Conservation (phyloP, 2,329 filamentous ascomycete species). For the Passalora sequoiae region DNA sequence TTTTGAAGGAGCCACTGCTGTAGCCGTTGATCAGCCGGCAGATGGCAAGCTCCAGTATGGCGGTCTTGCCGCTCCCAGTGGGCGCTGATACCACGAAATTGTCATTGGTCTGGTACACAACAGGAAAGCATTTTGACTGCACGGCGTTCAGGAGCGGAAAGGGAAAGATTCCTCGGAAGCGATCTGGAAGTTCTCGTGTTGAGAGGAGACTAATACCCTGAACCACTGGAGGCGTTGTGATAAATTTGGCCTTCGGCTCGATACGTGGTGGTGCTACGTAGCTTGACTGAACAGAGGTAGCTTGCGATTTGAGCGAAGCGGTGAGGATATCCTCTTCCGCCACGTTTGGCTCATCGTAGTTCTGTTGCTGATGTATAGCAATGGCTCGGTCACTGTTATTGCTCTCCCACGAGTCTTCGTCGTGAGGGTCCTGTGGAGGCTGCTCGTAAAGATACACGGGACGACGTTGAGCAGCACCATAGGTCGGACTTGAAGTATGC, state of each 20-base stretch:
- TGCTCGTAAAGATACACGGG: slow-evolving; percentile 1
- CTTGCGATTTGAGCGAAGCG: too few relatives aligned
- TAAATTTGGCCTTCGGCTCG: background rate
- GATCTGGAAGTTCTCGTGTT: slow-evolving; percentile 60
- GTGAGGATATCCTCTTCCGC: background rate
- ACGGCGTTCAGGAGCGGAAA: slow-evolving; percentile 75
- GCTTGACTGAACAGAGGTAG: too few relatives aligned
- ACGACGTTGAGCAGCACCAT: slow-evolving; percentile 32
- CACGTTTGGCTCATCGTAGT: background rate
- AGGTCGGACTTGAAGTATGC: slow-evolving; percentile 39
- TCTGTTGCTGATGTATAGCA: background rate
- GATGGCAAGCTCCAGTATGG: slow-evolving; percentile 73
- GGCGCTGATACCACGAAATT: slow-evolving; percentile 78
- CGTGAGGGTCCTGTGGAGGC: too few relatives aligned
- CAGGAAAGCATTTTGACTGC: slow-evolving; percentile 71
- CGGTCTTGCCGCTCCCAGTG: slow-evolving; percentile 82
- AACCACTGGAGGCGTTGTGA: slow-evolving; percentile 37
- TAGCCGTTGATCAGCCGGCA: slow-evolving; percentile 61
- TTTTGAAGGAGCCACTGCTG: slow-evolving; percentile 62
- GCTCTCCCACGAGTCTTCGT: too few relatives aligned
- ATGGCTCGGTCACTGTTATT: too few relatives aligned
- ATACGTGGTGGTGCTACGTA: too few relatives aligned
- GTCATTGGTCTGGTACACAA: slow-evolving; percentile 61
- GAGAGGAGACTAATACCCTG: slow-evolving; percentile 59
- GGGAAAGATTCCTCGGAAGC: slow-evolving; percentile 63